A percentile compares a stretch with the other conserved stretches of the same genome.
phyloP scores from a whole-genome alignment of 768 basidiomycete species.

The Pleurotus tuber-regium region DNA sequence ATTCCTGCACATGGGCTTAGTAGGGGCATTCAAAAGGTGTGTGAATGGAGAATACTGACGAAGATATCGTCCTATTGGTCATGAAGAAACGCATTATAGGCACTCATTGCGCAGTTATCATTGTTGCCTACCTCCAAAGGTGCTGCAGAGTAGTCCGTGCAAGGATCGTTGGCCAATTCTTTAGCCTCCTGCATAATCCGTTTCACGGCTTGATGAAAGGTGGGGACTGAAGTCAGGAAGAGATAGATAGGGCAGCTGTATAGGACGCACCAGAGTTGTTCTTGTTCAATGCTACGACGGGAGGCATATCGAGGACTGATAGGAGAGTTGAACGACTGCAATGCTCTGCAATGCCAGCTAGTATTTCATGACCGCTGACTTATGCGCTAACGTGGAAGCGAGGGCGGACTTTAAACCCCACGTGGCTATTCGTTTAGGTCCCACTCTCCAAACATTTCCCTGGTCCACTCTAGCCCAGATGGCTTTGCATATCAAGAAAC shows the following conservation, averaged over 20 bases:
- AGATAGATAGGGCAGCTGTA: not conserved
- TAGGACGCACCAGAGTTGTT: conserved; percentile 67
- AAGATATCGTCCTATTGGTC: conserved; percentile 78
- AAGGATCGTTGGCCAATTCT: conserved; percentile 83
- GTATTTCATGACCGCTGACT: not conserved
- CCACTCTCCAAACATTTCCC: too few species aligned
- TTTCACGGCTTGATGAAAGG: conserved; percentile 68
- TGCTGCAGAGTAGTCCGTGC: conserved; percentile 85
- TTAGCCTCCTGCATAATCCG: conserved; percentile 95
- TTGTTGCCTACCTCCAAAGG: conserved; percentile 59
- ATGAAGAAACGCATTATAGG: conserved; percentile 8
- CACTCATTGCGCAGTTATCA: not conserved
- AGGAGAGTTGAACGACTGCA: not conserved
- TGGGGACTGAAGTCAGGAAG: conserved; percentile 4
- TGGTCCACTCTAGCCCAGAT: too few species aligned
- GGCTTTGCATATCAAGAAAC: conserved; percentile 64
- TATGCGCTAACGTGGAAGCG: conserved; percentile 6
- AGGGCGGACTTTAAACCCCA: not conserved
- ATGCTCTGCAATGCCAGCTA: not conserved
- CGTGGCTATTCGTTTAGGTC: too few species aligned
- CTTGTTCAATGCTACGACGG: conserved; percentile 14
- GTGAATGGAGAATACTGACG: conserved; percentile 41
- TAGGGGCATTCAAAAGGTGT: conserved; percentile 14
- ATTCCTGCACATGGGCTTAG: conserved; percentile 47
- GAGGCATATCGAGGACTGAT: conserved; percentile 4